Evolutionary conservation across 2,329 filamentous ascomycete species (phyloP).

Genomic region (Aspergillus pseudoterreus): DNA sequence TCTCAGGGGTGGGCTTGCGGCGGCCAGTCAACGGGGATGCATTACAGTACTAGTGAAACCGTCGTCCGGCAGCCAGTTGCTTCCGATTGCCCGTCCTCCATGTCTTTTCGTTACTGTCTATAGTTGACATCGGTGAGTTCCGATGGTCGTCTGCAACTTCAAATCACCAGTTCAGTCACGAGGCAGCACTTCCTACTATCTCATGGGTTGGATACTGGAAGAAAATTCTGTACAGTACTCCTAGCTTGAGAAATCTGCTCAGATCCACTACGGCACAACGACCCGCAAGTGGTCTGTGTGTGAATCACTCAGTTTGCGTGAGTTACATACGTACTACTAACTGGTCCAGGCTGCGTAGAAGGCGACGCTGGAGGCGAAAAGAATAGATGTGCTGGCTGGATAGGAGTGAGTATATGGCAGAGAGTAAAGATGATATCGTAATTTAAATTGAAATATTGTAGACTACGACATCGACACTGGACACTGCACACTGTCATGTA

Average conservation of each 20-base stretch:
- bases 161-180: constrained; percentile 6
- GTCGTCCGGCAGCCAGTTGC: too few relatives aligned
- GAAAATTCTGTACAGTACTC: neutral
- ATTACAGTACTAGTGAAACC: neutral
- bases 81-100: too few relatives aligned
- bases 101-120: too few relatives aligned
- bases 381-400: neutral
- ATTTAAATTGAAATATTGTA: neutral
- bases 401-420: neutral
- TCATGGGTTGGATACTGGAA: too few relatives aligned
- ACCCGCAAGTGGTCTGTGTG: constrained; percentile 3
- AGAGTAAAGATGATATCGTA: neutral
- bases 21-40: neutral
- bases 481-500: too few relatives aligned
- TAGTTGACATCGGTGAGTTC: neutral
- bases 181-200: too few relatives aligned
- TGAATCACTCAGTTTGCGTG: neutral
- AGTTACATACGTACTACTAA: neutral
- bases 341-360: too few relatives aligned
- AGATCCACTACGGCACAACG: constrained; percentile 1
- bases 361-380: neutral
- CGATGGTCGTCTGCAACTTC: neutral
- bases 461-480: neutral
- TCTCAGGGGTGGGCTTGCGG: neutral
- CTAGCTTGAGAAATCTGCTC: neutral